Evolutionary conservation across 1,139 yeast species (phyloP).

Genomic region (Debaryomycetaceae sp.): DNA sequence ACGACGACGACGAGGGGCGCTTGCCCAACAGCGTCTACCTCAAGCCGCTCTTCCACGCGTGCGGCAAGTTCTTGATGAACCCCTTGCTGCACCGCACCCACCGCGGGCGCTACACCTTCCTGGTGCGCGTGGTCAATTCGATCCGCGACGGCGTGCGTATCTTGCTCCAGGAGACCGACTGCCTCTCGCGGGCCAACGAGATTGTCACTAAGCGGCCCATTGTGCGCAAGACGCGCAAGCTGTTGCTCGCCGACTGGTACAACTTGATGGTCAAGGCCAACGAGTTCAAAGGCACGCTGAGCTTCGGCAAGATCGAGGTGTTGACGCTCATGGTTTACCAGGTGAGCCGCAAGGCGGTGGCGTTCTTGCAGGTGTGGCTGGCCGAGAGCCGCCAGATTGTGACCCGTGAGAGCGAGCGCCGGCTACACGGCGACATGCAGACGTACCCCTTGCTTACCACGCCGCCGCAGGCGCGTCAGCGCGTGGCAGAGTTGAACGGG

Average conservation of each 20-base stretch:
- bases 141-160: constrained; percentile 82
- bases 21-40: constrained; percentile 44
- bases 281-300: constrained; percentile 71
- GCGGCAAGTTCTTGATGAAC: constrained; percentile 70
- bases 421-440: constrained; percentile 35
- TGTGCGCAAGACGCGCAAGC: constrained; percentile 71
- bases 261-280: constrained; percentile 83
- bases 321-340: constrained; percentile 71
- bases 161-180: constrained; percentile 71
- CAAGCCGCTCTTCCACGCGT: constrained; percentile 62
- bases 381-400: constrained; percentile 46
- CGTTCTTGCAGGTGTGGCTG: constrained; percentile 74
- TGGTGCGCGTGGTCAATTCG: constrained; percentile 37
- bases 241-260: constrained; percentile 86
- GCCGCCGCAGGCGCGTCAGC: constrained; percentile 67
- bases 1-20: constrained; percentile 19
- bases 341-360: constrained; percentile 67
- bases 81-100: constrained; percentile 53
- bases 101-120: constrained; percentile 40
- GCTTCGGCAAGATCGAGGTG: constrained; percentile 61
- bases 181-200: constrained; percentile 79
- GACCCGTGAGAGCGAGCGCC: constrained; percentile 32
- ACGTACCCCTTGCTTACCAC: constrained; percentile 39
- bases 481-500: constrained; percentile 73
- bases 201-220: constrained; percentile 67